Conservation (phyloP, 2,329 filamentous ascomycete species). For the Coniochaeta ligniaria region DNA sequence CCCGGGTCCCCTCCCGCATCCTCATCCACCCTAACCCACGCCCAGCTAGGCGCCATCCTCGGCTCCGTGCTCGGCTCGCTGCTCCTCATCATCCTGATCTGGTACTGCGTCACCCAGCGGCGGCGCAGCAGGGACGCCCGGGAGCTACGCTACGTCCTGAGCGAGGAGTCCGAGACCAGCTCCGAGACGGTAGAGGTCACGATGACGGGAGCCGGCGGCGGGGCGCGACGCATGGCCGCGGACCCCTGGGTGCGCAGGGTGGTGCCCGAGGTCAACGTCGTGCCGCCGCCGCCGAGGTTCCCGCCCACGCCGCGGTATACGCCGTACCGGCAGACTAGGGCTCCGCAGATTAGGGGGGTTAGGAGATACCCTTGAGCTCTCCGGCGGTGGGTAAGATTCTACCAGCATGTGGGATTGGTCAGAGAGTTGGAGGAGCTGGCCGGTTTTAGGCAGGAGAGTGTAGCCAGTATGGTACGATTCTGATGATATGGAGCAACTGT, state of each 20-base stretch:
- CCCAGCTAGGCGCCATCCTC: constrained; percentile 32
- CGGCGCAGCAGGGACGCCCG: not conserved
- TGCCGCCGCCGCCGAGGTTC: constrained; percentile 9
- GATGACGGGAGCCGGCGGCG: not conserved
- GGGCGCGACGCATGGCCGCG: not conserved
- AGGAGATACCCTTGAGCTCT: constrained; percentile 7
- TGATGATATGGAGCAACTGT: not conserved
- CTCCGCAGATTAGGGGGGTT: constrained; percentile 10
- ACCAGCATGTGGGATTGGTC: not conserved
- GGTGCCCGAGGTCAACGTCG: constrained; percentile 4
- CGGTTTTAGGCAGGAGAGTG: not conserved
- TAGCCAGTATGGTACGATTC: not conserved
- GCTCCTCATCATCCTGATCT: constrained; percentile 23
- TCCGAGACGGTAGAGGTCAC: not conserved
- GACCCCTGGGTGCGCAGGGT: not conserved
- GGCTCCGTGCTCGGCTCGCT: constrained; percentile 31
- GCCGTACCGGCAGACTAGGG: constrained; percentile 10
- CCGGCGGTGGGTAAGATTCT: not conserved
- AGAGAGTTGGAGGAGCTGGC: not conserved
- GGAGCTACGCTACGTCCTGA: not conserved
- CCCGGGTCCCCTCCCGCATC: constrained; percentile 2
- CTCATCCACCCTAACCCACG: constrained; percentile 21
- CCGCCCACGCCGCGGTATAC: constrained; percentile 11
- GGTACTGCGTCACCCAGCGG: constrained; percentile 19
- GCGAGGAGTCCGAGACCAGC: not conserved